A percentile compares a stretch with the other conserved stretches of the same genome.
These are phyloP conservation scores for Skeletonema grethae DNA, from an alignment of 108 stramenopile genomes.

Conservation along the genomic window DNA sequence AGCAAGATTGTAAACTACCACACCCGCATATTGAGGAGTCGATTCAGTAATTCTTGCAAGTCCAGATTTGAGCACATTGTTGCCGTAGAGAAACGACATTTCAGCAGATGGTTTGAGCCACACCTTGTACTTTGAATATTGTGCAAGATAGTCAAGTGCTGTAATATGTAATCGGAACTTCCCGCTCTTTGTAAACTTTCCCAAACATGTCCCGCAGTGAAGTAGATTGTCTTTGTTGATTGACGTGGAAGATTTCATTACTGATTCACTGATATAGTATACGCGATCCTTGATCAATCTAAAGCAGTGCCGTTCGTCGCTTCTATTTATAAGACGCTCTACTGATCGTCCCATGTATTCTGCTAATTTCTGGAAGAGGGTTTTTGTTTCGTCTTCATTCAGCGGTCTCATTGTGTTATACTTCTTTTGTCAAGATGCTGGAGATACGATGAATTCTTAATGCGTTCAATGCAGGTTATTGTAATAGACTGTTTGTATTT, in stretches of 20 bases:
- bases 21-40: constrained; percentile 97
- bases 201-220: constrained; percentile 94
- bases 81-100: constrained; percentile 99
- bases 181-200: constrained; percentile 97
- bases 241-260: constrained; percentile 83
- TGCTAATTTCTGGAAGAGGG: constrained; percentile 95
- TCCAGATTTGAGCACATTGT: constrained; percentile 95
- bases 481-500: too few species aligned
- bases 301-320: constrained; percentile 87
- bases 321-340: constrained; percentile 87
- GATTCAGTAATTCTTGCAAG: constrained; percentile 96
- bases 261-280: constrained; percentile 92
- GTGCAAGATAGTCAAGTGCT: constrained; percentile 92
- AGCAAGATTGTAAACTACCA: constrained; percentile 95
- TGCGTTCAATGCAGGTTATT: too few species aligned
- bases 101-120: constrained; percentile 99
- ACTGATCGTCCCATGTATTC: constrained; percentile 97
- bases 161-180: constrained; percentile 97
- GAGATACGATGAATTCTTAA: neutral
- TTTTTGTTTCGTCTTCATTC: constrained; percentile 97
- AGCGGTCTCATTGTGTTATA: constrained; percentile 89
- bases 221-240: constrained; percentile 87
- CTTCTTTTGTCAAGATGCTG: neutral
- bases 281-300: constrained; percentile 92
- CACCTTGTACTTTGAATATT: constrained; percentile 97